Evolutionary conservation across 1,284 basidiomycete genomes (phyloP), one percentile per base, ranked within the genome.

Genomic region (Ceratobasidium sp.): DNA sequence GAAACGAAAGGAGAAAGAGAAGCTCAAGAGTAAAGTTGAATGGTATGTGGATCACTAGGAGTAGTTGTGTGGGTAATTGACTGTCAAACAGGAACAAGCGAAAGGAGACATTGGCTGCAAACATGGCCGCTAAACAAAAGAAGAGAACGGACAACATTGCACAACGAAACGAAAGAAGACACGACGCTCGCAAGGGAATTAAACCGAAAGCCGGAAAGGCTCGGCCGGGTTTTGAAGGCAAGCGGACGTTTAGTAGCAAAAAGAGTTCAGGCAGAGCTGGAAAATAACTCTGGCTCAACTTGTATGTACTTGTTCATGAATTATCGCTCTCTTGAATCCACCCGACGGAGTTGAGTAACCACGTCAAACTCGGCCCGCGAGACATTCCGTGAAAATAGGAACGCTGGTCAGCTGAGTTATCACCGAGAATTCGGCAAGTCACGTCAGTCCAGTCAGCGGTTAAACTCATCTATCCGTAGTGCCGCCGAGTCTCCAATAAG

Each of bases 61-160:
- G 64, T 44, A 10, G 9, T 38, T 26, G 78, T 74, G 23, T 17
- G 64, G 50, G 42, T 46, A 33, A 20, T 40, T 54, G 40, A 40
- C 50, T 62, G 40, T 38, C 56, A 26, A 78, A 52, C 82, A 96
- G 95, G 96, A 90, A 91, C 54, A 93, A 95, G 81, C 90, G 95
- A 79, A 97, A 96, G 84, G 90, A 93, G 80, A 90, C 94, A 52
- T 82, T 96, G 33, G 82, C 88, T 7, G 88, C 90, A 23, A 88
- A 91, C 3, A 93, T 95, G 89, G 92, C 92, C 1, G 93, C 93
- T 44, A 91, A 90, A 82, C 92, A 95, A 85, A 95, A 96, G 87
- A 98, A 97, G 85, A 89, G 95, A 3, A 83, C 91, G 23, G 95
- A 97, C 82, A 97, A 98, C 83, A 93, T 98, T 80, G 93, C 94